These are phyloP conservation scores for Colletotrichum tabaci DNA, from an alignment of 2,329 filamentous ascomycete species.

Conservation along the genomic window DNA sequence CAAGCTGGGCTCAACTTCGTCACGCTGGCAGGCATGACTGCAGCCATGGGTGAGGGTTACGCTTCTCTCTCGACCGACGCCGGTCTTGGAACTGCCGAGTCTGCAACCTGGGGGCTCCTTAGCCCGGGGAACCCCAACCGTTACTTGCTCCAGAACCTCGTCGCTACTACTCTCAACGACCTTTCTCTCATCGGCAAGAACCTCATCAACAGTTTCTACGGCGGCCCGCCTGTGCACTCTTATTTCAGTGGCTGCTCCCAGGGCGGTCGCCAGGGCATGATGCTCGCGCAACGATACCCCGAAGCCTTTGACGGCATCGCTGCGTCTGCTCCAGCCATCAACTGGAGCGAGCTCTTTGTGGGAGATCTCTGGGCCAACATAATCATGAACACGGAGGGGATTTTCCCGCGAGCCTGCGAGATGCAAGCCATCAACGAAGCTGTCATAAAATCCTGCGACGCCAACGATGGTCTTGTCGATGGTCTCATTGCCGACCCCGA, in stretches of 20 bases:
- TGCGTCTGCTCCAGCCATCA: constrained; percentile 14
- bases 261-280: constrained; percentile 65
- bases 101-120: too few relatives aligned
- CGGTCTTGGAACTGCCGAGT: constrained; percentile 51
- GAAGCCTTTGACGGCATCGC: constrained; percentile 64
- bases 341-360: constrained; percentile 39
- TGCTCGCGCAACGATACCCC: constrained; percentile 61
- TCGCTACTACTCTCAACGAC: too few relatives aligned
- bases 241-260: constrained; percentile 67
- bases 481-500: constrained; percentile 22
- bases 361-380: constrained; percentile 17
- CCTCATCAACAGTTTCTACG: too few relatives aligned
- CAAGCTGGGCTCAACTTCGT: constrained; percentile 42
- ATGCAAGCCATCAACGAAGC: constrained; percentile 49
- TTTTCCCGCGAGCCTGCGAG: constrained; percentile 26
- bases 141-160: too few relatives aligned
- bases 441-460: constrained; percentile 14
- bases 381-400: constrained; percentile 5
- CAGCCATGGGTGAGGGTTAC: constrained; percentile 43
- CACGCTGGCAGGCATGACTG: constrained; percentile 34
- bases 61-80: constrained; percentile 43
- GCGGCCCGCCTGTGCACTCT: too few relatives aligned
- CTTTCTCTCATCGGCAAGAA: too few relatives aligned
- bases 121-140: too few relatives aligned
- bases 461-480: constrained; percentile 24